Evolutionary conservation across 495 filamentous ascomycete genomes (phyloP).

Genomic region (Aspergillus homomorphus): DNA sequence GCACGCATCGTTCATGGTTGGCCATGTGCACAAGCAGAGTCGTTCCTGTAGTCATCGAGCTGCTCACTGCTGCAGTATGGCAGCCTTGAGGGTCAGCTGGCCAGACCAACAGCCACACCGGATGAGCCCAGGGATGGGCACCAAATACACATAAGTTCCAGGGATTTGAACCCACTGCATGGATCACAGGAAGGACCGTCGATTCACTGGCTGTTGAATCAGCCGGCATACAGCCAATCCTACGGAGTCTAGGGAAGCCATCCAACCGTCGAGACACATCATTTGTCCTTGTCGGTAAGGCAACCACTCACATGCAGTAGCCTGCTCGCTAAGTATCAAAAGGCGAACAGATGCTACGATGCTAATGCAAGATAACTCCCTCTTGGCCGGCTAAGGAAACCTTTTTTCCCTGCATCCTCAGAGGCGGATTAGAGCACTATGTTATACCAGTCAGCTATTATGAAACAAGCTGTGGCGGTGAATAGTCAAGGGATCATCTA

Average conservation of each 20-base stretch:
- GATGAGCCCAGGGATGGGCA: conserved; percentile 5
- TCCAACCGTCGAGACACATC: conserved; percentile 20
- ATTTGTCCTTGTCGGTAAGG: conserved; percentile 17
- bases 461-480: conserved; percentile 8
- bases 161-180: conserved; percentile 8
- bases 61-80: conserved; percentile 1
- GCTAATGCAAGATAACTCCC: conserved; percentile 19
- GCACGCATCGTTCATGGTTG: neutral
- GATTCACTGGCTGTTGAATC: neutral
- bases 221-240: neutral
- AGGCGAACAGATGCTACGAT: conserved; percentile 10
- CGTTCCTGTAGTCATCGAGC: neutral
- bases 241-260: neutral
- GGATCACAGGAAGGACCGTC: neutral
- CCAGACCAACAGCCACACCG: neutral
- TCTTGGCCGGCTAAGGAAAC: conserved; percentile 3
- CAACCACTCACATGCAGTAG: conserved; percentile 26
- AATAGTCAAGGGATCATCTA: neutral
- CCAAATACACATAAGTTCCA: conserved; percentile 10
- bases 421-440: conserved; percentile 3
- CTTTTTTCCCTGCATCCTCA: neutral
- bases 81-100: neutral
- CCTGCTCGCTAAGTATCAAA: conserved; percentile 9
- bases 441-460: conserved; percentile 7
- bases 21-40: neutral